phyloP scores from a whole-genome alignment of 2,329 filamentous ascomycete genomes.

The Trichoderma koningii region DNA sequence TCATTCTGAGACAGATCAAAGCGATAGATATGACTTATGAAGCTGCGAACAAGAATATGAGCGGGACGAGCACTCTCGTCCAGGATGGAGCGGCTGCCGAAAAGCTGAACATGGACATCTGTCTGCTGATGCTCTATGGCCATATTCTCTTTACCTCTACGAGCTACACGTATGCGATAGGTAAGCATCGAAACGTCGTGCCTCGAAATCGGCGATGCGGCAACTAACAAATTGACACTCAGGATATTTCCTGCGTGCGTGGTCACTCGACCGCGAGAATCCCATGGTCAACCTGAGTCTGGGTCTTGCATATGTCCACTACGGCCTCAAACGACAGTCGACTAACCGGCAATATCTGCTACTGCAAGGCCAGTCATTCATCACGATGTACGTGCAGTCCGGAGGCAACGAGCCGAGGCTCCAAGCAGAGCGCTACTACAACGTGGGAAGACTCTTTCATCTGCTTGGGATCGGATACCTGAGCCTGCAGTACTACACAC shows the following conservation, averaged over 20 bases:
- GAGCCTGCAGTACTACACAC: conserved; percentile 69
- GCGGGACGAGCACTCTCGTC: conserved; percentile 34
- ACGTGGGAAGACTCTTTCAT: conserved; percentile 44
- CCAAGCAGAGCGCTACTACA: conserved; percentile 43
- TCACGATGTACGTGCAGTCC: conserved; percentile 50
- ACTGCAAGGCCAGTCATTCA: conserved; percentile 79
- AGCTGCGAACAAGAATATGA: conserved; percentile 37
- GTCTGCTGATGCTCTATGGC: conserved; percentile 83
- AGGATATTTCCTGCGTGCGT: conserved; percentile 82
- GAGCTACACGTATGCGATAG: conserved; percentile 80
- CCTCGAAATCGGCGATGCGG: not conserved
- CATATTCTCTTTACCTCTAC: conserved; percentile 85
- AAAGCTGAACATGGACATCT: conserved; percentile 64
- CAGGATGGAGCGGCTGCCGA: not conserved
- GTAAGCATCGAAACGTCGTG: conserved; percentile 44
- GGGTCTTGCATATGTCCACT: conserved; percentile 82
- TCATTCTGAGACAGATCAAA: conserved; percentile 87
- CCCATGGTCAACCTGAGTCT: conserved; percentile 79
- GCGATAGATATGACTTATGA: conserved; percentile 71
- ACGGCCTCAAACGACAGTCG: conserved; percentile 83
- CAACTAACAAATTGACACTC: conserved; percentile 16
- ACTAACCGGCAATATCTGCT: conserved; percentile 89
- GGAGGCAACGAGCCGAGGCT: conserved; percentile 24
- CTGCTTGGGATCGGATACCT: conserved; percentile 49
- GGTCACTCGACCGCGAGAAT: conserved; percentile 73